Evolutionary conservation across 2,329 filamentous ascomycete species (phyloP), one percentile per base, ranked within the genome.

Genomic region (Diaporthe sp.): DNA sequence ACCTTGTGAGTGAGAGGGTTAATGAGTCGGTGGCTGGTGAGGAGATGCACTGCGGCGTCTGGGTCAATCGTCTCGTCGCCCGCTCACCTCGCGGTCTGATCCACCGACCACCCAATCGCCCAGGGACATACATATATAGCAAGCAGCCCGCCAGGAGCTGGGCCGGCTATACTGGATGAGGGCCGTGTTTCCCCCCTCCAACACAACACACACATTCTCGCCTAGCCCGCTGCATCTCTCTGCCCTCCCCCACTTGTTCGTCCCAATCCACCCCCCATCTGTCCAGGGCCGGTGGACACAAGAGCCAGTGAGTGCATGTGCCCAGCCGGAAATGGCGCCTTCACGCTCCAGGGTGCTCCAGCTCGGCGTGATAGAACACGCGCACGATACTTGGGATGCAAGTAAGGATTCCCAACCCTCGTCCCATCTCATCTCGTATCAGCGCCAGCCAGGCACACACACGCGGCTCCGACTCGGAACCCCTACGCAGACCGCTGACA

Each of bases 361-460:
- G 57, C 85, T 94, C 22, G 92, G 93, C 65, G 80, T 86, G 51
- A 91, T 94, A 77, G 88, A 90, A 74, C 90, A 92, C 81, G 94
- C 94, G 55, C 87, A 92, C 76, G 85, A 90, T 55, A 86, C 90
- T 75, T 95, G 92, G 92, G 82, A 88, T n/a, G 83, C 88, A 7
- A 87, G 63, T 68, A 53, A 51, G 6, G 4, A 47, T 20, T 8
- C 44, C 44, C 44, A 47, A 7, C 20, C 20, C 44, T 49, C 44
- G 2, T 22, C 44, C 44, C 7, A 9, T 49, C 20, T 47, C 7
- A 9, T 47, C 20, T 49, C 8, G 20, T 49, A 49, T 49, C 49
- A 51, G 49, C 3, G 10, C 49, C 49, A 25, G 49, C 49, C 49
- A 51, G 49, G n/a, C 49, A 51, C 22, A 51, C 49, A 51, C 22